phyloP scores from a whole-genome alignment of 2,329 filamentous ascomycete species.

The Lizonia empirigonia region DNA sequence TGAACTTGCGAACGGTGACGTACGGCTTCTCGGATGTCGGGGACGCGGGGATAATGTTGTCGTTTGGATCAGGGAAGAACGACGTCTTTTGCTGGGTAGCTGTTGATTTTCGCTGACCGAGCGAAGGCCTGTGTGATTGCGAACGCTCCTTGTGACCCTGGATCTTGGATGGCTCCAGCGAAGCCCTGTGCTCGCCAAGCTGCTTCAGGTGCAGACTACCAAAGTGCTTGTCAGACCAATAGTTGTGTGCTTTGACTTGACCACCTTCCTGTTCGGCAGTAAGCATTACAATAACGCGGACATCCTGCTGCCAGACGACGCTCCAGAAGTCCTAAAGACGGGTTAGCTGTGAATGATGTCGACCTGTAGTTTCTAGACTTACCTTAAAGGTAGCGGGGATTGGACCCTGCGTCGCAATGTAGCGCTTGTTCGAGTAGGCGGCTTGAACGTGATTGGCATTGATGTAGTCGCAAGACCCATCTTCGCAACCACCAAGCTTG shows the following conservation, averaged over 20 bases:
- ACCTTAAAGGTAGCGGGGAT: constrained; percentile 90
- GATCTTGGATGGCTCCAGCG: constrained; percentile 68
- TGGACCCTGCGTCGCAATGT: constrained; percentile 94
- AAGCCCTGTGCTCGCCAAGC: constrained; percentile 81
- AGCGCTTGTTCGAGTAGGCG: constrained; percentile 82
- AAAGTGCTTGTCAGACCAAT: constrained; percentile 83
- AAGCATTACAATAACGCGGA: constrained; percentile 93
- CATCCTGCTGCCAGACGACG: constrained; percentile 94
- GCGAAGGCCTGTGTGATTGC: constrained; percentile 33
- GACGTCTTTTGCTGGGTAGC: constrained; percentile 30
- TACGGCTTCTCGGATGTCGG: constrained; percentile 66
- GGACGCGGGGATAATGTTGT: constrained; percentile 29
- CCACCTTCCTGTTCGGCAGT: constrained; percentile 93
- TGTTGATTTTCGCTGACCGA: constrained; percentile 45
- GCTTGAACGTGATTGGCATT: constrained; percentile 89
- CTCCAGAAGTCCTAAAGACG: constrained; percentile 87
- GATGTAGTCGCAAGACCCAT: constrained; percentile 85
- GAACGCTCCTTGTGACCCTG: constrained; percentile 47
- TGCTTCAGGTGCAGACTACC: constrained; percentile 76
- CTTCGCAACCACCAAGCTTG: constrained; percentile 69
- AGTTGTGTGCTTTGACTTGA: constrained; percentile 92
- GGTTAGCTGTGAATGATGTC: constrained; percentile 19
- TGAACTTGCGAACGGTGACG: constrained; percentile 86
- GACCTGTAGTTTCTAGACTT: constrained; percentile 46
- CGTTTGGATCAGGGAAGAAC: constrained; percentile 21